phyloP scores from a whole-genome alignment of 169 alveolate genomes.

The Cystoisospora suis region DNA sequence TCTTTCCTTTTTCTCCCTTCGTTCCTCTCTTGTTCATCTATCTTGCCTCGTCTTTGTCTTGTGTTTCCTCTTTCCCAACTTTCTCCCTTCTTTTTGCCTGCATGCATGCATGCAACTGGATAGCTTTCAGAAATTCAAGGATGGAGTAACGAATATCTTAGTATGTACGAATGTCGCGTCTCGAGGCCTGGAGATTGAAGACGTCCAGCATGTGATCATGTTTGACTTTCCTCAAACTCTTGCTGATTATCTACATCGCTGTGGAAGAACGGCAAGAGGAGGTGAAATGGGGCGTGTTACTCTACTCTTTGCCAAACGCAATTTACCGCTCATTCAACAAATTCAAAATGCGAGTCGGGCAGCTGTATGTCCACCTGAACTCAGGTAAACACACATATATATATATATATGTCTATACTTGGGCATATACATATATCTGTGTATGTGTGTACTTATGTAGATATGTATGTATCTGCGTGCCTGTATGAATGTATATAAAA shows the following conservation, averaged over 20 bases:
- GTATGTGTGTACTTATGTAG: no score
- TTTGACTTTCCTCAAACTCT: slow-evolving; percentile 95
- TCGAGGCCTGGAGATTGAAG: slow-evolving; percentile 96
- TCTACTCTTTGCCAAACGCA: slow-evolving; percentile 18
- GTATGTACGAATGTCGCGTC: slow-evolving; percentile 98
- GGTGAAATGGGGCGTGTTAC: slow-evolving; percentile 95
- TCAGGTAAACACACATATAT: not conserved
- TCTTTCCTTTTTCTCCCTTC: no score
- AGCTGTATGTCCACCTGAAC: not conserved
- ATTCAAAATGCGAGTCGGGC: slow-evolving; percentile 35
- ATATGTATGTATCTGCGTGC: no score
- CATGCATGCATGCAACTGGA: no score
- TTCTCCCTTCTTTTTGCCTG: not conserved
- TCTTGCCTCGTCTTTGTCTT: no score
- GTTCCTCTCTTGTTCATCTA: no score
- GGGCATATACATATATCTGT: no score
- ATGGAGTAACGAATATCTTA: slow-evolving; percentile 90
- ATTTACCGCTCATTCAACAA: slow-evolving; percentile 42
- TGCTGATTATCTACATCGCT: slow-evolving; percentile 92
- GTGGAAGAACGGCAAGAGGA: slow-evolving; percentile 99
- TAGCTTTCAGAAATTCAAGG: slow-evolving; percentile 88
- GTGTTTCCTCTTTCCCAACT: no score
- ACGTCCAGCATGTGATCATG: slow-evolving; percentile 94
- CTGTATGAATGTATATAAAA: no score
- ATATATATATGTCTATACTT: not conserved